phyloP scores from a whole-genome alignment of 2,329 filamentous ascomycete genomes.

The Penicillium freii region DNA sequence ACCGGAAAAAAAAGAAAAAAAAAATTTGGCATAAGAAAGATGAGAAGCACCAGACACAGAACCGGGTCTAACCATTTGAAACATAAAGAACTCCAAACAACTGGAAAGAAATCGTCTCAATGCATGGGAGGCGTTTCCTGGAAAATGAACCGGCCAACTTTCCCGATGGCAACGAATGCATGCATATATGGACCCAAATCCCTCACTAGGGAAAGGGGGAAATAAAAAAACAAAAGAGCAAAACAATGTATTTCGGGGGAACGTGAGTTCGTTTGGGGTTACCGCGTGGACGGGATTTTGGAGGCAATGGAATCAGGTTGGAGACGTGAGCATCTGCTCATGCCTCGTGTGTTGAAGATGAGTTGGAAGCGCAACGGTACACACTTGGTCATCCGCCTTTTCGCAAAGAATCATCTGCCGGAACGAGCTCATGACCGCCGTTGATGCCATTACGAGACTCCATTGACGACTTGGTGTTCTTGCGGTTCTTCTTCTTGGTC shows the following conservation, averaged over 20 bases:
- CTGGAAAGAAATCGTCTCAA: conserved; percentile 10
- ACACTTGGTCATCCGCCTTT: conserved; percentile 44
- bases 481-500: conserved; percentile 45
- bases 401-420: conserved; percentile 44
- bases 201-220: not conserved
- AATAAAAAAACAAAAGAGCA: conserved; percentile 1
- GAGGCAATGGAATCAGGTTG: not conserved
- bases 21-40: conserved; percentile 19
- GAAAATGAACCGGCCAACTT: conserved; percentile 9
- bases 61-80: conserved; percentile 16
- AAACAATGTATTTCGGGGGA: conserved; percentile 7
- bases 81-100: conserved; percentile 20
- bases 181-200: conserved; percentile 11
- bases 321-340: not conserved
- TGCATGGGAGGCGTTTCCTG: conserved; percentile 8
- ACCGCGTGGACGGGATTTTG: not conserved
- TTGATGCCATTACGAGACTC: conserved; percentile 32
- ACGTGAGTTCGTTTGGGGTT: conserved; percentile 4
- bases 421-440: conserved; percentile 39
- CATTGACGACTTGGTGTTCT: conserved; percentile 35
- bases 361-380: not conserved
- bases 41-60: conserved; percentile 8
- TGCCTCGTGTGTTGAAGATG: not conserved
- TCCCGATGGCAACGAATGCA: conserved; percentile 11
- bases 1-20: conserved; percentile 15